Conservation (phyloP, 257 asterid genomes). For the Buddleja alternifolia region DNA sequence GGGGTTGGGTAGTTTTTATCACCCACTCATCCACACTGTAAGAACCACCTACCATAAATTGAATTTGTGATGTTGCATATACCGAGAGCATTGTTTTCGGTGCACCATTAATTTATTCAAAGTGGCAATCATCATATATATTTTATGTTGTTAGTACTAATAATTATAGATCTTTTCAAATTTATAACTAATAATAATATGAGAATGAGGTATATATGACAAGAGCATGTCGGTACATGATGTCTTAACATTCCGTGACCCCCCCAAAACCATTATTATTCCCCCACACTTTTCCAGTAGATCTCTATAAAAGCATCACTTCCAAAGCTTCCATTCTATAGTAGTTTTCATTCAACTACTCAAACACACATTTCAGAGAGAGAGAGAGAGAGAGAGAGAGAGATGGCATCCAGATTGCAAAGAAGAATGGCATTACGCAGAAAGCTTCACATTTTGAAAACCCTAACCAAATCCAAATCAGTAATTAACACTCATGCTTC, state of each 20-base stretch:
- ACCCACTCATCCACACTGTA: too few species aligned
- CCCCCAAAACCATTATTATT: constrained; percentile 22
- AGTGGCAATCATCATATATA: constrained; percentile 29
- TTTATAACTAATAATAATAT: constrained; percentile 31
- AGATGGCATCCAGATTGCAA: constrained; percentile 43
- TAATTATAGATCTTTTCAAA: constrained; percentile 31
- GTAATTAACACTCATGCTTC: constrained; percentile 33
- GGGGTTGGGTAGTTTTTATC: too few species aligned
- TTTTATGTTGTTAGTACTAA: constrained; percentile 33
- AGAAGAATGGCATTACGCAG: constrained; percentile 48
- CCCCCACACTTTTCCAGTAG: constrained; percentile 7
- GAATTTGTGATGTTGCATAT: too few species aligned
- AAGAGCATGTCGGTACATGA: constrained; percentile 34
- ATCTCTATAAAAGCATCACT: constrained; percentile 41
- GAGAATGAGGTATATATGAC: constrained; percentile 37
- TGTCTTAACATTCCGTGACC: constrained; percentile 57
- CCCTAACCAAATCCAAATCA: constrained; percentile 67
- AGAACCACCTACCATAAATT: too few species aligned
- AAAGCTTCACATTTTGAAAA: constrained; percentile 60
- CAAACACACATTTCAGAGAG: neutral
- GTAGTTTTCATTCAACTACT: too few species aligned
- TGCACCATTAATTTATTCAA: too few species aligned
- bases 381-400: constrained; percentile 15
- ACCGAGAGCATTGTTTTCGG: too few species aligned
- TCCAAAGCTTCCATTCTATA: neutral